These are phyloP conservation scores for Xylaria curta DNA, from an alignment of 495 filamentous ascomycete species.

Conservation along the genomic window DNA sequence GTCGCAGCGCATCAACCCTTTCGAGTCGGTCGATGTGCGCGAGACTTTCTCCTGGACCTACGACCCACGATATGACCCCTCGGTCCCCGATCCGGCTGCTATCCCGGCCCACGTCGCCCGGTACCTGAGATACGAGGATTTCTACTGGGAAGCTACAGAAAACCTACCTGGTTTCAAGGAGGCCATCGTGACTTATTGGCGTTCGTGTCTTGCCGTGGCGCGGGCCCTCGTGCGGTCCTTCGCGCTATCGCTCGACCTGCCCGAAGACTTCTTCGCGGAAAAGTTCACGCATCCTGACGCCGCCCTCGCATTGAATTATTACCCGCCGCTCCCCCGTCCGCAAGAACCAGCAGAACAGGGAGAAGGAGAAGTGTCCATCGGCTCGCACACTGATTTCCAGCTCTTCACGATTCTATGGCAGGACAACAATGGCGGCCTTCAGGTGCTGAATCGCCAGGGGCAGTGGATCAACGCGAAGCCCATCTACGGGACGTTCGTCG, in stretches of 20 bases:
- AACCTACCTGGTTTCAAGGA: slow-evolving; percentile 55
- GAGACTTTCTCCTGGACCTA: slow-evolving; percentile 55
- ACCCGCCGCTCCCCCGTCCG: slow-evolving; percentile 30
- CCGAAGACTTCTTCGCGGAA: slow-evolving; percentile 56
- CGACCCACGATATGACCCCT: slow-evolving; percentile 53
- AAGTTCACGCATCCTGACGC: slow-evolving; percentile 55
- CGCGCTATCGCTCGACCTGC: slow-evolving; percentile 54
- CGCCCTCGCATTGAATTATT: slow-evolving; percentile 41
- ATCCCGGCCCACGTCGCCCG: slow-evolving; percentile 41
- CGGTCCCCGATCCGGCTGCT: slow-evolving; percentile 35
- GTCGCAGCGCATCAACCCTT: slow-evolving; percentile 41
- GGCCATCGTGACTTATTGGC: slow-evolving; percentile 52
- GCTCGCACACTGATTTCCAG: slow-evolving; percentile 68
- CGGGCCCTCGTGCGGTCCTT: slow-evolving; percentile 55
- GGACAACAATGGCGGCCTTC: slow-evolving; percentile 58
- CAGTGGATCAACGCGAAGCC: slow-evolving; percentile 64
- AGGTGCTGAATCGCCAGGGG: slow-evolving; percentile 58
- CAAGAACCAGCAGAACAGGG: neutral
- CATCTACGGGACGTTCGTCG: slow-evolving; percentile 64
- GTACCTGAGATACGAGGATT: slow-evolving; percentile 44
- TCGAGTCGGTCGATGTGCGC: slow-evolving; percentile 40
- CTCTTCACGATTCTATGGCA: slow-evolving; percentile 66
- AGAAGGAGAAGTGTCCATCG: slow-evolving; percentile 45
- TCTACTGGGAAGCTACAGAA: slow-evolving; percentile 52
- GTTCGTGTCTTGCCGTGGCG: slow-evolving; percentile 52